phyloP scores from a whole-genome alignment of 2,329 filamentous ascomycete species.

The Pyrenochaeta sp. region DNA sequence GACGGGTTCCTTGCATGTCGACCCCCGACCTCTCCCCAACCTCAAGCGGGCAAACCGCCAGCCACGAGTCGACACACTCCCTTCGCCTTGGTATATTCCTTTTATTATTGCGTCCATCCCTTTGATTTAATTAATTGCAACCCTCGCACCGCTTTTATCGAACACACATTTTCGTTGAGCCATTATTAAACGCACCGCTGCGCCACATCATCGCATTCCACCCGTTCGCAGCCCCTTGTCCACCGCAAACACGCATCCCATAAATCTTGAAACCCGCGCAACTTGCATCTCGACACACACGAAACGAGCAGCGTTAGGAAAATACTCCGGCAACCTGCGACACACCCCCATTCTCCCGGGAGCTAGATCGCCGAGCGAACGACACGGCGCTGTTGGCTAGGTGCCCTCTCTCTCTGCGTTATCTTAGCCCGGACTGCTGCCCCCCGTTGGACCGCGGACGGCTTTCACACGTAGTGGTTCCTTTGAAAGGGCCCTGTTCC shows the following conservation, averaged over 20 bases:
- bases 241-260: no score
- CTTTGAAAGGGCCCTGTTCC: no score
- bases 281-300: constrained; percentile 9
- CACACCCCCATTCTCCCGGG: constrained; percentile 23
- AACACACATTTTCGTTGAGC: no score
- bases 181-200: no score
- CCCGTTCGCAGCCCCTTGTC: no score
- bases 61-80: constrained; percentile 13
- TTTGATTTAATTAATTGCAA: constrained; percentile 10
- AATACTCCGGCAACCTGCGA: constrained; percentile 22
- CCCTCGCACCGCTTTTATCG: constrained; percentile 6
- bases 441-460: no score
- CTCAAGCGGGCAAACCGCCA: constrained; percentile 22
- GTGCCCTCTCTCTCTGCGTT: no score
- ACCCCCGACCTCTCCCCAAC: constrained; percentile 20
- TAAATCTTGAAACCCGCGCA: constrained; percentile 19
- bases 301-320: constrained; percentile 28
- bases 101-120: neutral
- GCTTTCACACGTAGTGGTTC: no score
- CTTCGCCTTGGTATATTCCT: constrained; percentile 5
- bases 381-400: constrained; percentile 10
- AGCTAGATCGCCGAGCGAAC: constrained; percentile 15
- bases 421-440: no score
- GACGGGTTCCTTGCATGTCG: constrained; percentile 22
- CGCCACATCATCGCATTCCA: no score